Conservation (phyloP, 2,329 filamentous ascomycete genomes). For the Trichoderma koningii region DNA sequence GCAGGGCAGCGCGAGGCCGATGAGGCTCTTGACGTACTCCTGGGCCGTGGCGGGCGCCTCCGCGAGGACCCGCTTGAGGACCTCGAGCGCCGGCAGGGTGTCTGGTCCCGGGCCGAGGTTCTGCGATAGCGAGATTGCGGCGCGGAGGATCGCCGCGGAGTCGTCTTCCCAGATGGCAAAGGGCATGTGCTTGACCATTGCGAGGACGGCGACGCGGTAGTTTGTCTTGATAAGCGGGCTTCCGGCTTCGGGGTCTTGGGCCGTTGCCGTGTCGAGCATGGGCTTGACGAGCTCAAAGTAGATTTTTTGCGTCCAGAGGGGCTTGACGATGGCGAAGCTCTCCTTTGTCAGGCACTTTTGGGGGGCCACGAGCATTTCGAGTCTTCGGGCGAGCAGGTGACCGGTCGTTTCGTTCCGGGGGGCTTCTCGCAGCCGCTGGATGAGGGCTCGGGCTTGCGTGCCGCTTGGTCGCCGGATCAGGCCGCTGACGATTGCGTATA, state of each 20-base stretch:
- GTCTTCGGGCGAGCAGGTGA: constrained; percentile 44
- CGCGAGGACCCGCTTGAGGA: constrained; percentile 52
- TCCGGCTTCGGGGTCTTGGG: constrained; percentile 35
- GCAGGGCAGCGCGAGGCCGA: constrained; percentile 49
- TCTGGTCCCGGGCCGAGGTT: constrained; percentile 48
- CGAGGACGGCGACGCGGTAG: constrained; percentile 51
- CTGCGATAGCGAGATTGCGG: constrained; percentile 52
- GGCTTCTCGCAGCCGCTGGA: constrained; percentile 42
- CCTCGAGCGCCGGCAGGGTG: constrained; percentile 50
- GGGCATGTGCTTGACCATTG: constrained; percentile 52
- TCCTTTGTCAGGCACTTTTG: constrained; percentile 45
- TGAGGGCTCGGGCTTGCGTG: constrained; percentile 38
- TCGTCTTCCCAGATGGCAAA: constrained; percentile 57
- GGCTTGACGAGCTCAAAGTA: constrained; percentile 51
- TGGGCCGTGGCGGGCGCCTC: constrained; percentile 50
- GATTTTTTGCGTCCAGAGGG: constrained; percentile 52
- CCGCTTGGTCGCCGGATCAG: constrained; percentile 44
- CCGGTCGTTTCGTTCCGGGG: constrained; percentile 41
- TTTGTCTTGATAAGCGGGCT: constrained; percentile 41
- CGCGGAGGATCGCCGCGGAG: constrained; percentile 48
- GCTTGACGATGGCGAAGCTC: constrained; percentile 48
- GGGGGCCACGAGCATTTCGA: constrained; percentile 48
- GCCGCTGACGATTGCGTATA: constrained; percentile 44
- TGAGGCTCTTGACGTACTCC: constrained; percentile 52
- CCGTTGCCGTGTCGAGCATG: constrained; percentile 47